Evolutionary conservation across 2,329 filamentous ascomycete species (phyloP), one percentile per base, ranked within the genome.

Genomic region (Didymella segeticola): DNA sequence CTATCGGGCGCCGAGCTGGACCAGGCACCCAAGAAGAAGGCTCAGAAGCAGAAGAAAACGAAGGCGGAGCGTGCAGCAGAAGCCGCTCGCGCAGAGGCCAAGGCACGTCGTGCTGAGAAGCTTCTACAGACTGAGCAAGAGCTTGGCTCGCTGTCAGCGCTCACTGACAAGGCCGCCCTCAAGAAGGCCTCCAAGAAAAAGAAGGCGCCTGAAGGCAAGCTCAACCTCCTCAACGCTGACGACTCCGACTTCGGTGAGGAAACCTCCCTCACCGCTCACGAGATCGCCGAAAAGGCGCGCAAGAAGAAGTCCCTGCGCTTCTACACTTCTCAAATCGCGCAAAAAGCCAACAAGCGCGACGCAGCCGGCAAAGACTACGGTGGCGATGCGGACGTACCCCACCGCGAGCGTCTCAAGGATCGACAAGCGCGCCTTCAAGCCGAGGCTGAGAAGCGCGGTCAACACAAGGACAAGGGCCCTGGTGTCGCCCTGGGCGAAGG

Each of bases 271-370:
- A 91, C 92, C 47, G 86, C 87, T 10, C 83, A 87, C 57, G 87
- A 93, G 56, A 89, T 91, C 1, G 90, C 89, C 34, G 91, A 96
- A 68, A 99, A 99, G 77, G 90, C 88, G 0, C 85, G 86, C 55
- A 90, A 90, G 75, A 96, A 95, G 82, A 96, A 96, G 81, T 91
- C 86, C 60, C 84, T 99, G 53, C 89, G 92, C 58, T 99, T 99
- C 82, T 99, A 99, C 83, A 98, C 96, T 2, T 96, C 93, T 3
- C 95, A 99, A 73, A 95, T 99, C 62, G 89, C 90, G 23, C 93
- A 98, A 74, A 98, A 97, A 77, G 87, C 91, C 51, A 96, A 91
- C 78, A 93, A 91, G 73, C 90, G 90, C 49, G 86, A 87, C 5
- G 86, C 82, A 26, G 89, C 88, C 31, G 88, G 89, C 34, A 85